A percentile compares a stretch with the other conserved stretches of the same genome.
phyloP scores from a whole-genome alignment of 495 filamentous ascomycete genomes.

The Friedmanniomyces simplex region DNA sequence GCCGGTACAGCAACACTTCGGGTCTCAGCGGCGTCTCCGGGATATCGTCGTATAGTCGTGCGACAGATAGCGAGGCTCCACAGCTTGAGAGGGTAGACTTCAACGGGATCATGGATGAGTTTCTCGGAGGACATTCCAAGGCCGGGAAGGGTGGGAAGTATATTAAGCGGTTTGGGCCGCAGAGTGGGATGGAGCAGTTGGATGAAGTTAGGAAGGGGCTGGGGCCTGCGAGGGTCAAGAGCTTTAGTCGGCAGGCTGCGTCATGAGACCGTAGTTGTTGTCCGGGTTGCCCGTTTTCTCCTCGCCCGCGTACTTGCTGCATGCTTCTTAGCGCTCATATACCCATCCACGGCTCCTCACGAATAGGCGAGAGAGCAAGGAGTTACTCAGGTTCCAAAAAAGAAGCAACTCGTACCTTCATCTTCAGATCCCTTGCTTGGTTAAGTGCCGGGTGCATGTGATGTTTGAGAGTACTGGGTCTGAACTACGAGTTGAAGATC shows the following conservation, averaged over 20 bases:
- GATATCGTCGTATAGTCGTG: constrained; percentile 25
- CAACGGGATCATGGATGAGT: constrained; percentile 85
- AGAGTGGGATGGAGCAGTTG: constrained; percentile 73
- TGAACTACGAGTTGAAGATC: constrained; percentile 92
- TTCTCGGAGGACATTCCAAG: constrained; percentile 67
- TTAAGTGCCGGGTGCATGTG: too few relatives aligned
- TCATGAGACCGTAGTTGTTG: constrained; percentile 4
- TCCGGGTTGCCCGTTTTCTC: not conserved
- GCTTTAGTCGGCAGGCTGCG: not conserved
- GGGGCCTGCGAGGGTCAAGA: constrained; percentile 55
- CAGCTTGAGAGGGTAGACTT: constrained; percentile 58
- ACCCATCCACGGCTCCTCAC: not conserved
- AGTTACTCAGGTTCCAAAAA: too few relatives aligned
- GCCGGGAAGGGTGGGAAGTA: constrained; percentile 51
- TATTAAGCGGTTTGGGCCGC: constrained; percentile 71
- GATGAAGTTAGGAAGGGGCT: constrained; percentile 78
- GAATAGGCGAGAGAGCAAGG: not conserved
- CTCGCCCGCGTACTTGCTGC: not conserved
- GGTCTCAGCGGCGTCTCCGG: constrained; percentile 30
- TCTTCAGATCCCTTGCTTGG: too few relatives aligned
- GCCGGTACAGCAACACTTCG: constrained; percentile 33
- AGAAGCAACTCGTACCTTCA: too few relatives aligned
- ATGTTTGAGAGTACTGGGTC: too few relatives aligned
- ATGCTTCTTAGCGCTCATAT: not conserved
- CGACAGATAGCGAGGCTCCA: constrained; percentile 28